phyloP scores from a whole-genome alignment of 208 protist genomes.

The Porcisia hertigi region DNA sequence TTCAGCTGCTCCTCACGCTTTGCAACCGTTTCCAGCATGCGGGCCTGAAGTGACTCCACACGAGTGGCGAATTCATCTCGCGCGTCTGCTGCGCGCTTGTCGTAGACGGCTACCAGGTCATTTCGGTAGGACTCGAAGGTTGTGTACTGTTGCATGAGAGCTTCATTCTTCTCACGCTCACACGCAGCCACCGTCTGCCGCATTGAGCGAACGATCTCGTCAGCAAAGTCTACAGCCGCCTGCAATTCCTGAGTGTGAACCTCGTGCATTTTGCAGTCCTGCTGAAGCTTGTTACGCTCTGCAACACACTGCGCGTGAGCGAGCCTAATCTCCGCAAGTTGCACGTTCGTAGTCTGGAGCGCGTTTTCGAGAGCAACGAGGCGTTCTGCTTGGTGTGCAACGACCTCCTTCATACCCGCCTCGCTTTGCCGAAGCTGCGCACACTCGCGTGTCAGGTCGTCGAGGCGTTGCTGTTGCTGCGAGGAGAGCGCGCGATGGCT shows the following conservation, averaged over 20 bases:
- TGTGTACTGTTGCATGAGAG: slow-evolving; percentile 41
- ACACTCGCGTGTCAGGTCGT: slow-evolving; percentile 25
- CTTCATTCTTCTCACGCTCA: slow-evolving; percentile 30
- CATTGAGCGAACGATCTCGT: slow-evolving; percentile 34
- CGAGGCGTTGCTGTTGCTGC: slow-evolving; percentile 27
- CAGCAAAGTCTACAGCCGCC: slow-evolving; percentile 24
- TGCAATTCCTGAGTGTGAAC: slow-evolving; percentile 24
- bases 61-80: slow-evolving; percentile 35
- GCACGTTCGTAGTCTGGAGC: slow-evolving; percentile 24
- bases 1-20: slow-evolving; percentile 47
- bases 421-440: slow-evolving; percentile 31
- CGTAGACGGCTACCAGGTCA: slow-evolving; percentile 36
- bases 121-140: slow-evolving; percentile 43
- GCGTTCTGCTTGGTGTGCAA: slow-evolving; percentile 34
- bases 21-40: slow-evolving; percentile 38
- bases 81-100: slow-evolving; percentile 38
- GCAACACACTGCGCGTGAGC: slow-evolving; percentile 12
- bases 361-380: slow-evolving; percentile 25
- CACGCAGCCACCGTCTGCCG: slow-evolving; percentile 27
- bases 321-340: slow-evolving; percentile 14
- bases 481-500: slow-evolving; percentile 18
- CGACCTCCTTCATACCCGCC: slow-evolving; percentile 23
- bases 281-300: slow-evolving; percentile 21
- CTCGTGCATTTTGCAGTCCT: slow-evolving; percentile 29
- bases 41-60: slow-evolving; percentile 25